Evolutionary conservation across 176 grass and related monocot species (phyloP).

Genomic region (Phoenix dactylifera): DNA sequence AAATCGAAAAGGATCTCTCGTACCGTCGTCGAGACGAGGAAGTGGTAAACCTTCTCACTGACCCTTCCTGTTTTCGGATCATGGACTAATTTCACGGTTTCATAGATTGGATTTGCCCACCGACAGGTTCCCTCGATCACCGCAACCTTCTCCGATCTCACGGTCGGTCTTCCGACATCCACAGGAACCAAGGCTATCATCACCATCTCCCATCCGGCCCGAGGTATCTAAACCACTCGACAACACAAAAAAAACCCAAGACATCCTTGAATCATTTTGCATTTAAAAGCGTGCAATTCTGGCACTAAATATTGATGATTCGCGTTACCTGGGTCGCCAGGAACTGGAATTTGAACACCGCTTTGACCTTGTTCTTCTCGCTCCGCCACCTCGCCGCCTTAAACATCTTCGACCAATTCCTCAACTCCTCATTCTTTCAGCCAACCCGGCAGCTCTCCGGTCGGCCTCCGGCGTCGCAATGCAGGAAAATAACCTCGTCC

Average conservation of each 20-base stretch:
- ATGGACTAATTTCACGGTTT: slow-evolving; percentile 49
- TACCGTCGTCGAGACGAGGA: slow-evolving; percentile 65
- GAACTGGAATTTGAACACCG: slow-evolving; percentile 90
- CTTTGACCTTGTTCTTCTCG: slow-evolving; percentile 74
- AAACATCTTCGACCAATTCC: slow-evolving; percentile 49
- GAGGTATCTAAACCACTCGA: slow-evolving; percentile 41
- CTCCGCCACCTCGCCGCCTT: slow-evolving; percentile 66
- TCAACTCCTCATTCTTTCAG: slow-evolving; percentile 8
- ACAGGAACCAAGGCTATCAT: slow-evolving; percentile 67
- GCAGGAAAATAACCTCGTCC: slow-evolving; percentile 8
- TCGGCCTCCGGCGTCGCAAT: slow-evolving; percentile 18
- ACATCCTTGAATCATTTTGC: too few relatives aligned
- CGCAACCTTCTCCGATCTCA: slow-evolving; percentile 47
- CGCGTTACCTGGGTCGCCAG: slow-evolving; percentile 50
- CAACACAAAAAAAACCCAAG: not conserved
- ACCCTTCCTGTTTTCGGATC: slow-evolving; percentile 44
- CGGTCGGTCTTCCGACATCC: slow-evolving; percentile 67
- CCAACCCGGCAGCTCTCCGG: not conserved
- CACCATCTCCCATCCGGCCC: slow-evolving; percentile 57
- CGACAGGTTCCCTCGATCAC: slow-evolving; percentile 54
- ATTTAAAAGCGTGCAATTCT: too few relatives aligned
- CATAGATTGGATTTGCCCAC: slow-evolving; percentile 54
- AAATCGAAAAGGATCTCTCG: slow-evolving; percentile 8
- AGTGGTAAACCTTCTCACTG: slow-evolving; percentile 76
- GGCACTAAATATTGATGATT: too few relatives aligned